Percentiles rank a stretch among this genome's conserved stretches.
Conservation (phyloP, 129 eudicot genomes). For the Artemisia argyi region DNA sequence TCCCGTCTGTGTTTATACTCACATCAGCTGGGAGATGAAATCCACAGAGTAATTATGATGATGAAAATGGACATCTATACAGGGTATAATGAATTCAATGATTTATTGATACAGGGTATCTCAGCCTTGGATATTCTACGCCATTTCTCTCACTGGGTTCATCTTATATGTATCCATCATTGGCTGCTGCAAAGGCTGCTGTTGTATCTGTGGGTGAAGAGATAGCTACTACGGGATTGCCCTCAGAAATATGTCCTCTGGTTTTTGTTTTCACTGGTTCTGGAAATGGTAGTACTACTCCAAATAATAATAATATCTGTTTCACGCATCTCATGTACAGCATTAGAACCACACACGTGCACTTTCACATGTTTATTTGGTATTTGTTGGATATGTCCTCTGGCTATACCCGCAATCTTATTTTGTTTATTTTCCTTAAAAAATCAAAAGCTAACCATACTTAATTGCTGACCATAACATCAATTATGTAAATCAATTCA, state of each 20-base stretch:
- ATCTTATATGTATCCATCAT: conserved; percentile 94
- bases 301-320: not conserved
- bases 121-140: conserved; percentile 90
- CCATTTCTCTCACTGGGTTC: conserved; percentile 90
- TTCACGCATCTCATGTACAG: not conserved
- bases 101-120: conserved; percentile 62
- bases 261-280: conserved; percentile 94
- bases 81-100: not conserved
- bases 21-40: not conserved
- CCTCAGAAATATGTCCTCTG: conserved; percentile 76
- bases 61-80: not conserved
- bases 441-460: no score
- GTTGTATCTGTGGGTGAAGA: conserved; percentile 97
- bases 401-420: no score
- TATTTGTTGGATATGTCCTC: not conserved
- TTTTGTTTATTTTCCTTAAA: not conserved
- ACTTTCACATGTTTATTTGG: not conserved
- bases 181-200: conserved; percentile 97
- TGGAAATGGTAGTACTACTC: conserved; percentile 72
- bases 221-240: conserved; percentile 81
- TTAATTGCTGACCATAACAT: no score
- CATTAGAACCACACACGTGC: not conserved
- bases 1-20: not conserved
- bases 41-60: not conserved
- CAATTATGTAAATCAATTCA: not conserved